Evolutionary conservation across 1,284 basidiomycete genomes (phyloP), one percentile per base, ranked within the genome.

Genomic region (Pseudozyma tsukubaensis): DNA sequence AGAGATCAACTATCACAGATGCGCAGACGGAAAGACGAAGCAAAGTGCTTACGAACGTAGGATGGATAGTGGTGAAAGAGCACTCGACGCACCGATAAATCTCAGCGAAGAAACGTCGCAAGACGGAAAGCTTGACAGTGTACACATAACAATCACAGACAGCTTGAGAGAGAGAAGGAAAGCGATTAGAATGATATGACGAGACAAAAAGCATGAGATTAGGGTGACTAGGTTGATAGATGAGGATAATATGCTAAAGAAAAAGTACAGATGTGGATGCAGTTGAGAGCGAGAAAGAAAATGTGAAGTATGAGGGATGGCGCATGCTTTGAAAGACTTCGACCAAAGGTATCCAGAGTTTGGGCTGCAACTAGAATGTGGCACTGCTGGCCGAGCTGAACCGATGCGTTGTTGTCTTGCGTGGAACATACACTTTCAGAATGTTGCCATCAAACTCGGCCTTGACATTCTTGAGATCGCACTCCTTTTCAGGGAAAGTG

Each of bases 291-390:
- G 39, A 50, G n/a, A 50, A 19, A 35, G 34, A 51, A 51, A 10
- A 19, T 14, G 37, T n/a, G 50, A 51, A 18, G 32, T 18, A 37
- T 3, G 39, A 9, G 10, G 37, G 18, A 29, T 18, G 21, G n/a
- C 9, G 49, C 37, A 37, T 6, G 36, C n/a, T 9, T 42, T 39
- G 39, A 14, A 9, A 52, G 42, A 24, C 37, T 21, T 29, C 24
- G 24, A 29, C 24, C 24, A 29, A 48, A 21, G 39, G 35, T 45
- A 44, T 89, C 74, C 90, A 48, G 44, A 9, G 34, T 51, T 52
- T 40, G 39, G 39, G 39, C 4, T 8, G 39, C 12, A 13, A 40
- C n/a, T n/a, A 92, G 85, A 89, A 76, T 1, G 58, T 65, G 29
- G 69, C 73, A 48, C 72, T 75, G 60, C 56, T 68, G 14, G 73